These are phyloP conservation scores for Ashbya aceris DNA, from an alignment of 1,139 yeast species.

Conservation along the genomic window DNA sequence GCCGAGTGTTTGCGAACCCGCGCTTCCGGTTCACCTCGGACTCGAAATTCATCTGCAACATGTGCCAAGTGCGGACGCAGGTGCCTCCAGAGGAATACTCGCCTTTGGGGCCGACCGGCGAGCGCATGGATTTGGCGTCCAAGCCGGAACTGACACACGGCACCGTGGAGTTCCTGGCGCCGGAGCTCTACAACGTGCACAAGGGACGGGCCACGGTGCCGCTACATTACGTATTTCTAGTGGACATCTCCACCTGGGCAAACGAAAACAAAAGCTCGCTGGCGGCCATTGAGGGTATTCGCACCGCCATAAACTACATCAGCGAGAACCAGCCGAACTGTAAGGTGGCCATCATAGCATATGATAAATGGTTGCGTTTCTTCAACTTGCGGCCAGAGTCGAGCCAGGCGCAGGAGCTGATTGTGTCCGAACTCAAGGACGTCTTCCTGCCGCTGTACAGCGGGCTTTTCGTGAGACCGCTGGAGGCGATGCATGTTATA, in stretches of 20 bases:
- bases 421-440: conserved; percentile 66
- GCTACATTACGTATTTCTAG: conserved; percentile 64
- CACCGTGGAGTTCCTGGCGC: conserved; percentile 78
- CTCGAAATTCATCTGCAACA: conserved; percentile 68
- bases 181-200: conserved; percentile 55
- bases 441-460: conserved; percentile 72
- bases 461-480: conserved; percentile 77
- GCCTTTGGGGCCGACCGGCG: conserved; percentile 50
- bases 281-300: conserved; percentile 64
- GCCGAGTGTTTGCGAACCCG: conserved; percentile 86
- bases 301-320: conserved; percentile 34
- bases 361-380: conserved; percentile 64
- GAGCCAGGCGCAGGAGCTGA: conserved; percentile 54
- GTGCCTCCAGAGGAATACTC: conserved; percentile 63
- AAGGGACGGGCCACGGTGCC: conserved; percentile 36
- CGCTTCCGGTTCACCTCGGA: conserved; percentile 61
- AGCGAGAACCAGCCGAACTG: conserved; percentile 33
- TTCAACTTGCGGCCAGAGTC: conserved; percentile 53
- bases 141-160: conserved; percentile 79
- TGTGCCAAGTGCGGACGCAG: conserved; percentile 71
- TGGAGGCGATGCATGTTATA: conserved; percentile 51
- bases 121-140: conserved; percentile 50
- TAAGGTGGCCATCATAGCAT: conserved; percentile 64
- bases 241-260: conserved; percentile 64
- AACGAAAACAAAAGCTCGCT: conserved; percentile 48